A percentile compares a stretch with the other conserved stretches of the same genome.
Conservation (phyloP, 2,329 filamentous ascomycete genomes). For the Xylaria sp. region DNA sequence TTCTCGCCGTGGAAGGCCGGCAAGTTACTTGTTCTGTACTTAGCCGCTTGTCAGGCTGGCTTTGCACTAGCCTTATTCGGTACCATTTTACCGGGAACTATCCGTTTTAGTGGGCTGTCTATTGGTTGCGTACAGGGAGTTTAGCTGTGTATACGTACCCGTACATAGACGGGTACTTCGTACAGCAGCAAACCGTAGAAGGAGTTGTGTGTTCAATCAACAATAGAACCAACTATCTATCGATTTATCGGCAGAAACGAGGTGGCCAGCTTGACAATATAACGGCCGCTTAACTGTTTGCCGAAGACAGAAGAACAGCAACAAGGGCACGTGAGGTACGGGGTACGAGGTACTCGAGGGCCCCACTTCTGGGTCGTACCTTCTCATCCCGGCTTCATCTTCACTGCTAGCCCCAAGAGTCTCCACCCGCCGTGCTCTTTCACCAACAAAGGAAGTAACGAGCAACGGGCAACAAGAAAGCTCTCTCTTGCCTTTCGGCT, state of each 20-base stretch:
- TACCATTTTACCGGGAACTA: background rate
- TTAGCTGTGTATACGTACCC: background rate
- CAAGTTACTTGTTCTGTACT: background rate
- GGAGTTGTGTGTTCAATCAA: background rate
- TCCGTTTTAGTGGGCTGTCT: background rate
- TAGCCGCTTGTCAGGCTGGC: background rate
- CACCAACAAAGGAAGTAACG: background rate
- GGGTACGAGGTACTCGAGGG: background rate
- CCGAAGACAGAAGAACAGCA: background rate
- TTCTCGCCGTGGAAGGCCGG: too few relatives aligned
- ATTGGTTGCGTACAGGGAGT: background rate
- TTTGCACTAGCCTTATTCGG: background rate
- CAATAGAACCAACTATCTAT: background rate
- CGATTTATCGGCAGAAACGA: background rate
- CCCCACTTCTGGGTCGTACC: background rate
- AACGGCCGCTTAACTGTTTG: background rate
- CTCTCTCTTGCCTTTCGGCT: background rate
- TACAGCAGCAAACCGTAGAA: background rate
- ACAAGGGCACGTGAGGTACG: background rate
- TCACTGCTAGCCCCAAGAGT: background rate
- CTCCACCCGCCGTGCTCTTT: background rate
- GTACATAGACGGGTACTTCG: background rate
- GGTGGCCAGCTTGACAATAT: background rate
- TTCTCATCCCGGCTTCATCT: background rate
- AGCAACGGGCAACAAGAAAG: background rate